Percentiles rank a stretch among this genome's conserved stretches.
Evolutionary conservation across 345 rosid genomes (phyloP).

Genomic region (Populus euphratica): DNA sequence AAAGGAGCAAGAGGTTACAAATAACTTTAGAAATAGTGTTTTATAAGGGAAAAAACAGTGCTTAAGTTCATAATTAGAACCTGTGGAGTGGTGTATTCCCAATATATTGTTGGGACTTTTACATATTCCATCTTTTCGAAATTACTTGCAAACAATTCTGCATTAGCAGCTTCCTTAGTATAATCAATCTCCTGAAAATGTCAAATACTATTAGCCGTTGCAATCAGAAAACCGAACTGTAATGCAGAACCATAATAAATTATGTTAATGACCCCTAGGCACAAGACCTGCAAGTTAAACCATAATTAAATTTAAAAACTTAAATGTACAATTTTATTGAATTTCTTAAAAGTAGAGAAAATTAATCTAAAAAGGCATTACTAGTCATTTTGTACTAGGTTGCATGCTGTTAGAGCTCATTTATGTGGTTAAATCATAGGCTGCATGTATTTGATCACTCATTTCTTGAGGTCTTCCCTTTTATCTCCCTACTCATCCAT

Average conservation of each 20-base stretch:
- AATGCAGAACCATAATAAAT: not conserved
- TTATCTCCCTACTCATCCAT: not conserved
- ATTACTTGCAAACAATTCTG: constrained; percentile 86
- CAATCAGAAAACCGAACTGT: not conserved
- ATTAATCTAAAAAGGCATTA: not conserved
- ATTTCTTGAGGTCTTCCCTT: not conserved
- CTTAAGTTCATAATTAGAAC: constrained; percentile 29
- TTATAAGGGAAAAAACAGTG: not conserved
- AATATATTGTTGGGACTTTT: constrained; percentile 77
- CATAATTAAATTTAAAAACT: not conserved
- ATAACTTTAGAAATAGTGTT: not conserved
- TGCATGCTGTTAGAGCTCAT: not conserved
- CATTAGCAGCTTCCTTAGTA: constrained; percentile 93
- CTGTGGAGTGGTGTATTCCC: constrained; percentile 95
- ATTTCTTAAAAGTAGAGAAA: not conserved
- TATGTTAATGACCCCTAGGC: not conserved
- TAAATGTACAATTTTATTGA: not conserved
- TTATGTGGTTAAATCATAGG: not conserved
- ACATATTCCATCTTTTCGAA: constrained; percentile 75
- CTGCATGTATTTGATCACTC: not conserved
- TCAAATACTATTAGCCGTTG: constrained; percentile 12
- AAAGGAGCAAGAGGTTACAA: not conserved
- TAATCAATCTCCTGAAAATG: constrained; percentile 87
- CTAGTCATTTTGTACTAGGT: not conserved
- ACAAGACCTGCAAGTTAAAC: not conserved